Percentiles rank a stretch among this genome's conserved stretches.
These are phyloP conservation scores for Ascosphaera acerosa DNA, from an alignment of 2,329 filamentous ascomycete species.

Conservation along the genomic window DNA sequence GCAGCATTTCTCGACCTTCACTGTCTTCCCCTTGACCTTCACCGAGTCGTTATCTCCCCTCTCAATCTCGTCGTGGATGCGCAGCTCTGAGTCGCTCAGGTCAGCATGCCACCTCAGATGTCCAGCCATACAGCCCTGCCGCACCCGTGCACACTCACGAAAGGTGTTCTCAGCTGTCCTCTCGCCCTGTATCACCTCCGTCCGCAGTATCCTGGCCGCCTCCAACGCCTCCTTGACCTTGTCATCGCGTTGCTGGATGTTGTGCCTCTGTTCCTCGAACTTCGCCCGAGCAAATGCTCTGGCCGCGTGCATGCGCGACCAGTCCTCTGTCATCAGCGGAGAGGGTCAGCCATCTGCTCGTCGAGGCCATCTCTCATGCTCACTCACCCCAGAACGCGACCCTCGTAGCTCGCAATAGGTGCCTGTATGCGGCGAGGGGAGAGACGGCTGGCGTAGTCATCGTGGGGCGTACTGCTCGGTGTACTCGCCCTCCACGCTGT, in stretches of 20 bases:
- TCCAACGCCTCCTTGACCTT: constrained; percentile 59
- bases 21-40: constrained; percentile 30
- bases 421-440: constrained; percentile 10
- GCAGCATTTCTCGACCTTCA: constrained; percentile 20
- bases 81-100: constrained; percentile 55
- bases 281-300: constrained; percentile 42
- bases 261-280: constrained; percentile 42
- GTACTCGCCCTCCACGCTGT: no score
- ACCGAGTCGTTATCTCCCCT: constrained; percentile 81
- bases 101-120: no score
- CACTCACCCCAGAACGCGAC: constrained; percentile 48
- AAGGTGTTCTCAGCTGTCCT: constrained; percentile 16
- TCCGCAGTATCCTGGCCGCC: constrained; percentile 49
- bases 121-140: no score
- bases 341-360: constrained; percentile 2
- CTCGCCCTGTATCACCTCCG: constrained; percentile 74
- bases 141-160: constrained; percentile 17
- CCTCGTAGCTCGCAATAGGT: constrained; percentile 8
- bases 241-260: constrained; percentile 33
- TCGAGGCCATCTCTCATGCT: constrained; percentile 3
- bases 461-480: no score
- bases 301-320: constrained; percentile 41
- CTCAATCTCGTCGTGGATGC: constrained; percentile 80
- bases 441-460: constrained; percentile 12
- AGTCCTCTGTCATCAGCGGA: constrained; percentile 48